A percentile compares a stretch with the other conserved stretches of the same genome.
Evolutionary conservation across 176 grass and related monocot genomes (phyloP).

Genomic region (Phyllostachys edulis): DNA sequence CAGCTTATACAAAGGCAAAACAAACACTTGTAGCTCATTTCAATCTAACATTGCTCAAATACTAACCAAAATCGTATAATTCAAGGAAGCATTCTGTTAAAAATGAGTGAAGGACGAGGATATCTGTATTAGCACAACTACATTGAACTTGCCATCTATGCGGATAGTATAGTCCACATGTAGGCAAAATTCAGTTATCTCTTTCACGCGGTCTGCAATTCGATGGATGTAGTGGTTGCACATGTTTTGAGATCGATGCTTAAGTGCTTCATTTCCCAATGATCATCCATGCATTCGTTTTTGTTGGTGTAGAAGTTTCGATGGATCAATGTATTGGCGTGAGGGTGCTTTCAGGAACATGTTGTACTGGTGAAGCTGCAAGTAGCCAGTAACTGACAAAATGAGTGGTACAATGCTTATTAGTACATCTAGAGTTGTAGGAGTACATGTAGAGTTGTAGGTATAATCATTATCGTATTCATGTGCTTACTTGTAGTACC

Average conservation of each 20-base stretch:
- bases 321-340: background rate
- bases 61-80: background rate
- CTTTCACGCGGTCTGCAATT: background rate
- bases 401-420: too few relatives aligned
- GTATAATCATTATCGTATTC: conserved; percentile 17
- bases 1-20: background rate
- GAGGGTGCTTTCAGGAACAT: background rate
- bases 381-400: background rate
- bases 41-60: background rate
- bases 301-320: background rate
- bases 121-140: background rate
- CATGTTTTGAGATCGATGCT: background rate
- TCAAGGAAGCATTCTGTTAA: background rate
- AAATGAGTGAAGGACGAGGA: background rate
- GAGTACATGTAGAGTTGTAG: background rate
- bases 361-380: background rate
- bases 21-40: background rate
- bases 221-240: background rate
- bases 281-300: background rate
- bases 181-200: background rate
- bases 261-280: background rate
- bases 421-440: too few relatives aligned
- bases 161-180: background rate
- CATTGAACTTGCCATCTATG: too few relatives aligned
- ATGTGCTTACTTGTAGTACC: background rate